These are phyloP conservation scores for Rachicladosporium sp. DNA, from an alignment of 2,329 filamentous ascomycete species.

Conservation along the genomic window DNA sequence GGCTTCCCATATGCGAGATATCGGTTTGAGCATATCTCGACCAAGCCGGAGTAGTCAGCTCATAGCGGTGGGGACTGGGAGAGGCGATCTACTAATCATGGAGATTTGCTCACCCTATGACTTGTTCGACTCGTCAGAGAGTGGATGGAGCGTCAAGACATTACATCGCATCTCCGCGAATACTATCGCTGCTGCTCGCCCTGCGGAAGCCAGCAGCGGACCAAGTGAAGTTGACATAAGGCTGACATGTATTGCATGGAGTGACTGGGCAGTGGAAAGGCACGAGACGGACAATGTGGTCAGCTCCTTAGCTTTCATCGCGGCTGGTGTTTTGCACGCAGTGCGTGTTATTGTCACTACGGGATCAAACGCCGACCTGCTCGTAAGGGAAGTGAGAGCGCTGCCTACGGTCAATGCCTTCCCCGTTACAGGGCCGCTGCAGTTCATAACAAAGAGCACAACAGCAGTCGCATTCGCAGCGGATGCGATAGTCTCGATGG, in stretches of 20 bases:
- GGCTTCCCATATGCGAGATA: conserved; percentile 13
- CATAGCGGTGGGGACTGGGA: conserved; percentile 29
- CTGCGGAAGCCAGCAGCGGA: no score
- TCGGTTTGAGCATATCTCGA: neutral
- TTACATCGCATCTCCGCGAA: conserved; percentile 4
- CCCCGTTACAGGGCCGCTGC: conserved; percentile 10
- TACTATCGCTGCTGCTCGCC: no score
- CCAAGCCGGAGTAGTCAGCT: conserved; percentile 12
- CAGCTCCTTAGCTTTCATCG: no score
- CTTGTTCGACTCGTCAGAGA: conserved; percentile 6
- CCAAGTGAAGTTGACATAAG: no score
- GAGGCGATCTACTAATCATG: conserved; percentile 28
- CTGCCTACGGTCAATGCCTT: no score
- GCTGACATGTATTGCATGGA: no score
- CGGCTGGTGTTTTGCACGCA: no score
- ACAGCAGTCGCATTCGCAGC: conserved; percentile 23
- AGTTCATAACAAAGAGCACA: conserved; percentile 7
- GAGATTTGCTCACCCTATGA: conserved; percentile 27
- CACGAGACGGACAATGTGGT: no score
- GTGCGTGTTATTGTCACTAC: no score
- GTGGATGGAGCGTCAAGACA: conserved; percentile 10
- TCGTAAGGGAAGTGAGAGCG: no score
- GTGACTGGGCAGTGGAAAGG: no score
- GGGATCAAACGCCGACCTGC: no score
- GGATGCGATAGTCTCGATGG: conserved; percentile 14